Percentiles rank a stretch among this genome's conserved stretches.
These are phyloP conservation scores for Cryphonectria parasitica DNA, from an alignment of 2,329 filamentous ascomycete species.

Conservation along the genomic window DNA sequence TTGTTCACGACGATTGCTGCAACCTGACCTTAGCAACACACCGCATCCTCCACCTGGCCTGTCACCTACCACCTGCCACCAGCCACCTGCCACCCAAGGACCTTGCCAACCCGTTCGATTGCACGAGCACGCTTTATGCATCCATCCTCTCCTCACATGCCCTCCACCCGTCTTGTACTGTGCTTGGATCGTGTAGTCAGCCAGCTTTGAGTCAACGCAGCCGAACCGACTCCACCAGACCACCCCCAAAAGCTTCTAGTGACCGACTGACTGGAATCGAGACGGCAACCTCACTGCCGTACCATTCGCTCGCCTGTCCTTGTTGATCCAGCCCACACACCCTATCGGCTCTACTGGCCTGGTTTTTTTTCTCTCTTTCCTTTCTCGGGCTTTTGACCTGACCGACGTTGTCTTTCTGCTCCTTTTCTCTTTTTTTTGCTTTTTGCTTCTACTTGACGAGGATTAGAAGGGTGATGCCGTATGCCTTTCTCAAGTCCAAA, in stretches of 20 bases:
- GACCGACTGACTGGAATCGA: slow-evolving; percentile 4
- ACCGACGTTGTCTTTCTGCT: slow-evolving; percentile 11
- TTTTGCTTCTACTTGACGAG: slow-evolving; percentile 11
- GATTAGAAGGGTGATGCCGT: slow-evolving; percentile 51
- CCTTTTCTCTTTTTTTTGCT: neutral
- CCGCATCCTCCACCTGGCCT: slow-evolving; percentile 9
- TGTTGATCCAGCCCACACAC: slow-evolving; percentile 36
- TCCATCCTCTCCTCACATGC: slow-evolving; percentile 11
- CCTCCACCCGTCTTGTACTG: slow-evolving; percentile 5
- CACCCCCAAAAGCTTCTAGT: slow-evolving; percentile 12
- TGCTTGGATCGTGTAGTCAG: neutral
- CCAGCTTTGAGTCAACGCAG: slow-evolving; percentile 10
- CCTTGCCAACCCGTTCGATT: slow-evolving; percentile 5
- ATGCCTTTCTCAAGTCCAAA: slow-evolving; percentile 75
- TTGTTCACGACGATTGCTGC: slow-evolving; percentile 14
- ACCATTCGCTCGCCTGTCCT: slow-evolving; percentile 35
- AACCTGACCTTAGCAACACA: slow-evolving; percentile 7
- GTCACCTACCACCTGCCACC: slow-evolving; percentile 7
- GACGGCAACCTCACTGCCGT: slow-evolving; percentile 29
- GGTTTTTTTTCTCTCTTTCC: neutral
- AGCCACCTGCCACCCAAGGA: neutral
- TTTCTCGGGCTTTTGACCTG: neutral
- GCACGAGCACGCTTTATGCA: neutral
- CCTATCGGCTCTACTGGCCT: slow-evolving; percentile 16
- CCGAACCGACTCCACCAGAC: slow-evolving; percentile 8